Percentiles rank a stretch among this genome's conserved stretches.
phyloP scores from a whole-genome alignment of 495 filamentous ascomycete genomes.

The Neurospora africana region DNA sequence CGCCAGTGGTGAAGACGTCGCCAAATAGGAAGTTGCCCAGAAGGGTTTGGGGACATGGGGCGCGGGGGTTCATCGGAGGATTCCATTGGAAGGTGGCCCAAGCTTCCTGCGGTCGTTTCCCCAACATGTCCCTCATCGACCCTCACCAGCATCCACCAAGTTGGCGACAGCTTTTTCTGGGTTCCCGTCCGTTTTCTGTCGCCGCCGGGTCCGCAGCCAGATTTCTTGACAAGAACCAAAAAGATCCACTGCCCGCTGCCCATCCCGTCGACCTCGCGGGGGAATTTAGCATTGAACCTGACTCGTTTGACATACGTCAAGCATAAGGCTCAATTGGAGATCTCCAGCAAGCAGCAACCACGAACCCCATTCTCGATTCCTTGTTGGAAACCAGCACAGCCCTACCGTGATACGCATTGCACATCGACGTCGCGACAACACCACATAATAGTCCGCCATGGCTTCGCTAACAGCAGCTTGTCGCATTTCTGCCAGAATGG shows the following conservation, averaged over 20 bases:
- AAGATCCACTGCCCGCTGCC: background rate
- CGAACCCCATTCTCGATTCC: background rate
- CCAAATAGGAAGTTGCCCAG: background rate
- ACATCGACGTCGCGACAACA: background rate
- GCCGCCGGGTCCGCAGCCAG: background rate
- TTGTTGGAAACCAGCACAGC: background rate
- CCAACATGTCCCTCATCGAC: slow-evolving; percentile 3
- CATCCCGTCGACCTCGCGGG: background rate
- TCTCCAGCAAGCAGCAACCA: background rate
- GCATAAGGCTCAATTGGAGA: background rate
- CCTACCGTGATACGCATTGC: background rate
- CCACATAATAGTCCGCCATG: slow-evolving; percentile 25
- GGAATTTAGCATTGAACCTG: background rate
- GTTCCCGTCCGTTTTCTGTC: background rate
- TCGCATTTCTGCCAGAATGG: slow-evolving; percentile 37
- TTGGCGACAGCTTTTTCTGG: background rate
- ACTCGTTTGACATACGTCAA: background rate
- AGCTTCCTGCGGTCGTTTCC: background rate
- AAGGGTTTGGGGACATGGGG: background rate
- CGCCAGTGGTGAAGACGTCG: background rate
- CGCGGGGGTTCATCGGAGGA: background rate
- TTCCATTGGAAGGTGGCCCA: slow-evolving; percentile 1
- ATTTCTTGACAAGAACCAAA: background rate
- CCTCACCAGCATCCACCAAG: slow-evolving; percentile 3
- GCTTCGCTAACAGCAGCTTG: slow-evolving; percentile 43